phyloP scores from a whole-genome alignment of 2,329 filamentous ascomycete genomes.

The Tolypocladium album region DNA sequence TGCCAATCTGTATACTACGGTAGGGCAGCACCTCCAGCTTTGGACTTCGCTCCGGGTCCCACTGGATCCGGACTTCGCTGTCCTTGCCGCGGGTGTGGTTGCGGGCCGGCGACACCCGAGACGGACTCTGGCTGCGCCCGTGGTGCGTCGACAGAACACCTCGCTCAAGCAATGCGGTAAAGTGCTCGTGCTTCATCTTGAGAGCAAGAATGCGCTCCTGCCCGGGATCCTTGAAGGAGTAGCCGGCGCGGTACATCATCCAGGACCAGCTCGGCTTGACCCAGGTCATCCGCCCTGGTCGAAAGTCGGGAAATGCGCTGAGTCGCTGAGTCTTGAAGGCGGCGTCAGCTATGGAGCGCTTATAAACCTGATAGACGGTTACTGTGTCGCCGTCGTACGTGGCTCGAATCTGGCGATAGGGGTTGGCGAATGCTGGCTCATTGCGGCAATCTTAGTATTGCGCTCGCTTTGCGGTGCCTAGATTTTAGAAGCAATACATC shows the following conservation, averaged over 20 bases:
- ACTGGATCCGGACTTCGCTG: slow-evolving; percentile 43
- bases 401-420: slow-evolving; percentile 43
- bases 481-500: too few relatives aligned
- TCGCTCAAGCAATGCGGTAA: slow-evolving; percentile 32
- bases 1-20: slow-evolving; percentile 51
- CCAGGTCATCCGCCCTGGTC: slow-evolving; percentile 50
- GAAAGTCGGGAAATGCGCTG: slow-evolving; percentile 40
- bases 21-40: slow-evolving; percentile 32
- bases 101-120: not conserved
- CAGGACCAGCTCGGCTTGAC: slow-evolving; percentile 53
- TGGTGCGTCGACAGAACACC: slow-evolving; percentile 21
- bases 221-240: slow-evolving; percentile 42
- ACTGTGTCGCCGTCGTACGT: slow-evolving; percentile 37
- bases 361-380: slow-evolving; percentile 54
- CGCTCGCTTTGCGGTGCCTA: not conserved
- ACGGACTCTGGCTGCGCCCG: not conserved
- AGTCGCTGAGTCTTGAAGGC: slow-evolving; percentile 42
- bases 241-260: slow-evolving; percentile 55
- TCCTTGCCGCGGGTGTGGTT: slow-evolving; percentile 12
- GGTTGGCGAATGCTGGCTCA: not conserved
- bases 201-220: slow-evolving; percentile 49
- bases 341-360: slow-evolving; percentile 36
- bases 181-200: slow-evolving; percentile 38
- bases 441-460: not conserved
- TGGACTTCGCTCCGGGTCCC: slow-evolving; percentile 49